Evolutionary conservation across 345 rosid genomes (phyloP).

Genomic region (Microcos paniculata): DNA sequence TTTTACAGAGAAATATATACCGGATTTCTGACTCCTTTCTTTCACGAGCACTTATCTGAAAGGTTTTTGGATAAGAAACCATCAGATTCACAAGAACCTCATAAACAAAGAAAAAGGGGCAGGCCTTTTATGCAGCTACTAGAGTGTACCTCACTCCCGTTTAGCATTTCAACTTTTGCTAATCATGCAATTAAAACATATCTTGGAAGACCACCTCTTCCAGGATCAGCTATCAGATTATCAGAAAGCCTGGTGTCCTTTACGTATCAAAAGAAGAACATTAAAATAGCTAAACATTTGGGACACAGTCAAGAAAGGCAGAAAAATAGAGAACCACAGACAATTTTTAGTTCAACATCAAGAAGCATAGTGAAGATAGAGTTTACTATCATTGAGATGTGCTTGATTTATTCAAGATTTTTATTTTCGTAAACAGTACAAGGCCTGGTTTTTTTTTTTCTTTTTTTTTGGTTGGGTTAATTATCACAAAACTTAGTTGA

Average conservation of each 20-base stretch:
- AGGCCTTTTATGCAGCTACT: background rate
- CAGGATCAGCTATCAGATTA: constrained; percentile 77
- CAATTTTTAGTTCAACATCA: background rate
- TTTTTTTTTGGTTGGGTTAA: background rate
- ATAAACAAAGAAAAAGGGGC: background rate
- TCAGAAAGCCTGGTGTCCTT: constrained; percentile 93
- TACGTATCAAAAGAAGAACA: constrained; percentile 18
- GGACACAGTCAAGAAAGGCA: background rate
- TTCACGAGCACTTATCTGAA: constrained; percentile 76
- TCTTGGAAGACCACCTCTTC: constrained; percentile 77
- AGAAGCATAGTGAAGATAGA: background rate
- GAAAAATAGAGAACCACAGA: background rate
- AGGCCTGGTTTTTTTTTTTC: background rate
- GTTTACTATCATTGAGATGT: constrained; percentile 1
- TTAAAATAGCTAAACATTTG: constrained; percentile 4
- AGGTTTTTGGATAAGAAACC: constrained; percentile 10
- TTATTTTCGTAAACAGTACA: background rate
- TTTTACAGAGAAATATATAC: constrained; percentile 32
- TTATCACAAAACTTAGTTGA: background rate
- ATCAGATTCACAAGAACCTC: constrained; percentile 21
- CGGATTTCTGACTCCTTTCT: constrained; percentile 97
- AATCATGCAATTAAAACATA: constrained; percentile 77
- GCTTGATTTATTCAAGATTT: background rate
- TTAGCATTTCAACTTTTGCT: constrained; percentile 70
- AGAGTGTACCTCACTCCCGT: constrained; percentile 90